Evolutionary conservation across 192 early-diverging fungal species (phyloP).

Genomic region (Backusella luteola): DNA sequence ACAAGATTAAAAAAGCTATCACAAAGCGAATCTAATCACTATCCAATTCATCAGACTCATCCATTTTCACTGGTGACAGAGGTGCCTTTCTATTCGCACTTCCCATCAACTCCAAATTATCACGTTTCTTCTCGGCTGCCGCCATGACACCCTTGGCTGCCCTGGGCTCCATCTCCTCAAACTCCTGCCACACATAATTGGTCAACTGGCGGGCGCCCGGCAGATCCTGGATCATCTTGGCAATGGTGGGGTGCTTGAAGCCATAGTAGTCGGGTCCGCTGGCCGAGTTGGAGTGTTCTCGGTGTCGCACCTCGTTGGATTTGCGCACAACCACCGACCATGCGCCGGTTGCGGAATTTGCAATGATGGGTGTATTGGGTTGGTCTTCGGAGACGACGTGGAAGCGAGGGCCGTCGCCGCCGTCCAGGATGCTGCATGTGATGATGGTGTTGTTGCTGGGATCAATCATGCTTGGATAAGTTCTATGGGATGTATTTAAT

Average conservation of each 20-base stretch:
- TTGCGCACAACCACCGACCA: slow-evolving; percentile 79
- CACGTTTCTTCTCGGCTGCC: slow-evolving; percentile 31
- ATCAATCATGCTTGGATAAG: slow-evolving; percentile 73
- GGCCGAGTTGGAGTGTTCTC: slow-evolving; percentile 76
- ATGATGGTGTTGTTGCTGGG: slow-evolving; percentile 50
- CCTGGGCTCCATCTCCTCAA: slow-evolving; percentile 59
- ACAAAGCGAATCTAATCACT: background rate
- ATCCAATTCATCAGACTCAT: background rate
- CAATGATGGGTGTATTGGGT: slow-evolving; percentile 62
- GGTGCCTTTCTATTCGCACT: slow-evolving; percentile 16
- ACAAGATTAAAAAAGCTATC: background rate
- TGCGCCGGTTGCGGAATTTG: slow-evolving; percentile 82
- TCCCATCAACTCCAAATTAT: slow-evolving; percentile 30
- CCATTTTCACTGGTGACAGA: background rate
- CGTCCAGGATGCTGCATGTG: slow-evolving; percentile 66
- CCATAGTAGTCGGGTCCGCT: slow-evolving; percentile 92
- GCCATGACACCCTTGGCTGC: slow-evolving; percentile 51
- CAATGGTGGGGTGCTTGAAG: slow-evolving; percentile 80
- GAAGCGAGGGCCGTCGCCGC: slow-evolving; percentile 72
- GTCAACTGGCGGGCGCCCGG: slow-evolving; percentile 69
- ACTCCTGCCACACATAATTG: slow-evolving; percentile 66
- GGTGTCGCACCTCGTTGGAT: slow-evolving; percentile 77
- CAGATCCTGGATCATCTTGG: slow-evolving; percentile 84
- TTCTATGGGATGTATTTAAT: slow-evolving; percentile 16
- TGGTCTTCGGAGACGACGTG: slow-evolving; percentile 78